Evolutionary conservation across 2,329 filamentous ascomycete genomes (phyloP), one percentile per base, ranked within the genome.

Genomic region (Aspergillus hiratsukae): DNA sequence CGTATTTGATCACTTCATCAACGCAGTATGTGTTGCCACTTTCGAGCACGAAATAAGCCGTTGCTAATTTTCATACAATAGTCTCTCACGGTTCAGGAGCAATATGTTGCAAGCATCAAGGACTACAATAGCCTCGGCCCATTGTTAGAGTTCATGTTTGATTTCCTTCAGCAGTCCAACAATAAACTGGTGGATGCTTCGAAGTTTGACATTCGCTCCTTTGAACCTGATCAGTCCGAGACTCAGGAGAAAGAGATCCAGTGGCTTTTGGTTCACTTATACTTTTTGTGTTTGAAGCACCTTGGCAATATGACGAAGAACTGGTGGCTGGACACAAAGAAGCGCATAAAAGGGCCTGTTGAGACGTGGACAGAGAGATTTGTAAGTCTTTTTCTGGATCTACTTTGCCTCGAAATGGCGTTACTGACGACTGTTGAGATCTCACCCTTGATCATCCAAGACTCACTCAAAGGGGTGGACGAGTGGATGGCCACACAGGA

Each of bases 331-430:
- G 86, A 89, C 59, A 89, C 90, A 69, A 86, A 86, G 55, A 91
- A 87, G 19, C 81, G 84, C 57, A 88, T 94, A 71, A 96, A 90
- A 17, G 87, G 86, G 29, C 85, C 90, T 0, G 86, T 97, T 23
- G 89, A 94, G 70, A 76, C 80, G 0, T 99, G 93, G 91, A 96
- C 92, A 1, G 83, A 89, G 55, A 92, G 87, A 76, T 88, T 86
- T 71, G 90, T 96, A 69, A 91, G 91, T 4, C 86, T 0, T 78
- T 87, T 11, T 82, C 90, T 48, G 4, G 11, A 19, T 23, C 31
- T 27, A n/a, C 7, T 51, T 41, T 37, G 19, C 11, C 7, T 9
- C 4, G 31, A 43, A 3, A 17, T 21, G 1, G 3, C 21, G 41
- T 17, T 27, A 21, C 31, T 48, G 46, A 65, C 64, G 50, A 67